Evolutionary conservation across 164 flowering plant genomes (phyloP).

Genomic region (Dillenia turbinata): DNA sequence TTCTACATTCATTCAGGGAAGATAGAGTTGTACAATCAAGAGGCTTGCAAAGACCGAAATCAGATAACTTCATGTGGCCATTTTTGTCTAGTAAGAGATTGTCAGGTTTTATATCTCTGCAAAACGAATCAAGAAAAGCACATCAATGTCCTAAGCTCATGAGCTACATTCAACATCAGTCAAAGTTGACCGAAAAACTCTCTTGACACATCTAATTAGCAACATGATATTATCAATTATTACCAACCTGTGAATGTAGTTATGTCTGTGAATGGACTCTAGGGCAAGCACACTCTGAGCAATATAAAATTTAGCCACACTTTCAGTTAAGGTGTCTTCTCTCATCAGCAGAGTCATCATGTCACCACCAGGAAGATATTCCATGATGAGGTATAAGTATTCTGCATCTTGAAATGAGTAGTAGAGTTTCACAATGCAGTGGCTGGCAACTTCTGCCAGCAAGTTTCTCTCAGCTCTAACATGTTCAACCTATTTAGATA

Average conservation of each 20-base stretch:
- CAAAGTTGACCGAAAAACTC: not conserved
- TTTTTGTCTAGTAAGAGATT: constrained; percentile 50
- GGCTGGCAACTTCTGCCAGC: constrained; percentile 57
- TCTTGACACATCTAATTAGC: not conserved
- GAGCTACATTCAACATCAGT: no score
- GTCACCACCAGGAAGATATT: constrained; percentile 61
- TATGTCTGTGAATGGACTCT: constrained; percentile 53
- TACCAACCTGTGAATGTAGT: constrained; percentile 51
- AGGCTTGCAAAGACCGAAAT: constrained; percentile 65
- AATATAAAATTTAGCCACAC: constrained; percentile 44
- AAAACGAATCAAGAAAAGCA: not conserved
- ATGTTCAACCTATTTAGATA: constrained; percentile 41
- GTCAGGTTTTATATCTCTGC: constrained; percentile 64
- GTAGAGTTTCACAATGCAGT: constrained; percentile 52
- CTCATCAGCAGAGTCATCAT: constrained; percentile 54
- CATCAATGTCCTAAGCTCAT: no score
- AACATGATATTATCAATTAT: not conserved
- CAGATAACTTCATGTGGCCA: constrained; percentile 63
- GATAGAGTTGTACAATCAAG: constrained; percentile 45
- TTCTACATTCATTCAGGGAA: constrained; percentile 36
- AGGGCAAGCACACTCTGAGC: constrained; percentile 52
- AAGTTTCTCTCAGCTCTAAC: constrained; percentile 58
- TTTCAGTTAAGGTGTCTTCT: constrained; percentile 44
- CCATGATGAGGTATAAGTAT: constrained; percentile 51
- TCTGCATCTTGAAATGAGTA: constrained; percentile 54